These are phyloP conservation scores for Saccharomyces hybrid DNA, from an alignment of 1,139 yeast species.

Conservation along the genomic window DNA sequence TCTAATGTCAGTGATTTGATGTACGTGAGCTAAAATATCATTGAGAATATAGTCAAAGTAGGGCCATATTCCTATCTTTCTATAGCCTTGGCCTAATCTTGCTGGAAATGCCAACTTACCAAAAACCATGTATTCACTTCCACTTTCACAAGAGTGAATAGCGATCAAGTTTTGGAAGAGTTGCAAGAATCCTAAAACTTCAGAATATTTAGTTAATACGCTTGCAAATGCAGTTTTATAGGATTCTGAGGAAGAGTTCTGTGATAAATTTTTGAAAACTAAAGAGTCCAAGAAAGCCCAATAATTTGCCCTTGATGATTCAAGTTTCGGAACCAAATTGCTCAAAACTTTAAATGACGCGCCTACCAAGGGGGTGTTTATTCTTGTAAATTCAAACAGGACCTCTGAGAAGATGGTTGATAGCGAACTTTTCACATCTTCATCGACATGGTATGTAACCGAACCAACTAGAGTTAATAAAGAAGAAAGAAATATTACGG, in stretches of 20 bases:
- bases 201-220: slow-evolving; percentile 38
- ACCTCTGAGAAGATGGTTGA: slow-evolving; percentile 28
- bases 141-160: slow-evolving; percentile 37
- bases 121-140: slow-evolving; percentile 27
- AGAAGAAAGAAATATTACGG: slow-evolving; percentile 67
- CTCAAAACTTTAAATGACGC: slow-evolving; percentile 45
- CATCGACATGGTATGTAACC: slow-evolving; percentile 38
- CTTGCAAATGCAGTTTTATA: slow-evolving; percentile 22
- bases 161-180: slow-evolving; percentile 30
- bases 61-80: slow-evolving; percentile 70
- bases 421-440: slow-evolving; percentile 18
- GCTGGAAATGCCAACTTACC: slow-evolving; percentile 50
- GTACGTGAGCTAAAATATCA: slow-evolving; percentile 52
- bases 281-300: slow-evolving; percentile 75
- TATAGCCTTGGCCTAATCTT: slow-evolving; percentile 52
- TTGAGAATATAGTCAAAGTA: slow-evolving; percentile 63
- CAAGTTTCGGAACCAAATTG: slow-evolving; percentile 42
- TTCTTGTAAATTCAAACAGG: slow-evolving; percentile 41
- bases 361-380: slow-evolving; percentile 48
- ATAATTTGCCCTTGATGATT: slow-evolving; percentile 41
- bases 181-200: slow-evolving; percentile 53
- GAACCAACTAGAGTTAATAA: slow-evolving; percentile 50
- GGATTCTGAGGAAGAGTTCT: slow-evolving; percentile 13
- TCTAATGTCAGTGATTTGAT: slow-evolving; percentile 20
- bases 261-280: slow-evolving; percentile 41